These are phyloP conservation scores for Metarhizium sp. DNA, from an alignment of 2,329 filamentous ascomycete species.

Conservation along the genomic window DNA sequence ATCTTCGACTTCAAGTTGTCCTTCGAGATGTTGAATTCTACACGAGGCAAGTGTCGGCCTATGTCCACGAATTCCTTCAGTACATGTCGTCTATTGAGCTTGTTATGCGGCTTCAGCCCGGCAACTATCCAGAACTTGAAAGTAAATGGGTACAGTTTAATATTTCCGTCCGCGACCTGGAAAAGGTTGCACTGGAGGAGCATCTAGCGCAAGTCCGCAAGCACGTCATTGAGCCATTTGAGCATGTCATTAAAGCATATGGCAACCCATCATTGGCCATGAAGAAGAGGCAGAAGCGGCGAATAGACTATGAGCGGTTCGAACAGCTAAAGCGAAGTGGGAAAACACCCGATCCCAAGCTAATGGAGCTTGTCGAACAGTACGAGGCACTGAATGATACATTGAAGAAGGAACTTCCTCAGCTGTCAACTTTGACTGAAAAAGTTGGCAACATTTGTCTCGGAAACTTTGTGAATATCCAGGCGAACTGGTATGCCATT, in stretches of 20 bases:
- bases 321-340: conserved; percentile 68
- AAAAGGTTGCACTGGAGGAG: conserved; percentile 72
- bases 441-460: conserved; percentile 77
- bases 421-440: conserved; percentile 71
- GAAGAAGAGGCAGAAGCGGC: conserved; percentile 89
- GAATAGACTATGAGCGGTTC: conserved; percentile 78
- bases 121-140: conserved; percentile 73
- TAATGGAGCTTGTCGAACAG: conserved; percentile 74
- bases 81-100: conserved; percentile 76
- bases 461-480: conserved; percentile 74
- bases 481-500: conserved; percentile 71
- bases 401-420: conserved; percentile 83
- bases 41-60: conserved; percentile 68
- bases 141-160: conserved; percentile 93
- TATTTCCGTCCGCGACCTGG: conserved; percentile 76
- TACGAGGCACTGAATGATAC: conserved; percentile 89
- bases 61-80: conserved; percentile 71
- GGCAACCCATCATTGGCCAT: conserved; percentile 80
- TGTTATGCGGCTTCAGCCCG: conserved; percentile 63
- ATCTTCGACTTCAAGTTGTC: conserved; percentile 84
- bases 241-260: conserved; percentile 68
- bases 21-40: conserved; percentile 92
- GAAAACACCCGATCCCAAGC: conserved; percentile 81
- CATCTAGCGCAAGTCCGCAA: conserved; percentile 67
- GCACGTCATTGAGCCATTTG: conserved; percentile 77